phyloP scores from a whole-genome alignment of 352 stramenopile genomes.

The Peronospora belbahrii region DNA sequence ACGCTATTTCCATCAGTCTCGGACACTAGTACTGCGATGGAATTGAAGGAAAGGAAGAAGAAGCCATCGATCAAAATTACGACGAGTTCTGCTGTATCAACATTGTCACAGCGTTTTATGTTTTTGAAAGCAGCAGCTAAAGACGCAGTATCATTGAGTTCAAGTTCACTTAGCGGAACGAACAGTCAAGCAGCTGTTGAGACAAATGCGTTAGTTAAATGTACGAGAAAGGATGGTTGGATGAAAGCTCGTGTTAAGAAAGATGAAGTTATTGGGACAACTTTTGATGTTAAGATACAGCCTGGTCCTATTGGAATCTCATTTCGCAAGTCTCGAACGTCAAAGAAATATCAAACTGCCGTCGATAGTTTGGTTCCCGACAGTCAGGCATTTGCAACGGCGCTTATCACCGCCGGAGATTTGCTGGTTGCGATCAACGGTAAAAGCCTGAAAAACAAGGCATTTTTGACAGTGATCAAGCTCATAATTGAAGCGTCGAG shows the following conservation, averaged over 20 bases:
- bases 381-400: slow-evolving; percentile 64
- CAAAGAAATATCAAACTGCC: slow-evolving; percentile 60
- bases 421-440: slow-evolving; percentile 71
- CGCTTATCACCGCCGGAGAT: slow-evolving; percentile 61
- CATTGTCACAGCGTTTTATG: slow-evolving; percentile 55
- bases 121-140: slow-evolving; percentile 63
- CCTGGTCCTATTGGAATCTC: slow-evolving; percentile 65
- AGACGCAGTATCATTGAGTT: slow-evolving; percentile 41
- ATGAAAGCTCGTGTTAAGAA: slow-evolving; percentile 58
- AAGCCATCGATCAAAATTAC: slow-evolving; percentile 18
- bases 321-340: slow-evolving; percentile 60
- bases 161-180: slow-evolving; percentile 11
- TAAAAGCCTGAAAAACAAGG: slow-evolving; percentile 46
- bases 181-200: slow-evolving; percentile 13
- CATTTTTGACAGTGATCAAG: slow-evolving; percentile 72
- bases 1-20: slow-evolving; percentile 5
- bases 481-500: slow-evolving; percentile 63
- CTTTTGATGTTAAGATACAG: slow-evolving; percentile 66
- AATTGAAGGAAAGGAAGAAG: slow-evolving; percentile 9
- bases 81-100: slow-evolving; percentile 34
- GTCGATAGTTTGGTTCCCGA: slow-evolving; percentile 79
- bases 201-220: slow-evolving; percentile 19
- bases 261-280: slow-evolving; percentile 31
- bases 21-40: slow-evolving; percentile 5
- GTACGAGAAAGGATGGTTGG: slow-evolving; percentile 58